Evolutionary conservation across 176 grass and related monocot genomes (phyloP).

Genomic region (Panicum miliaceum): DNA sequence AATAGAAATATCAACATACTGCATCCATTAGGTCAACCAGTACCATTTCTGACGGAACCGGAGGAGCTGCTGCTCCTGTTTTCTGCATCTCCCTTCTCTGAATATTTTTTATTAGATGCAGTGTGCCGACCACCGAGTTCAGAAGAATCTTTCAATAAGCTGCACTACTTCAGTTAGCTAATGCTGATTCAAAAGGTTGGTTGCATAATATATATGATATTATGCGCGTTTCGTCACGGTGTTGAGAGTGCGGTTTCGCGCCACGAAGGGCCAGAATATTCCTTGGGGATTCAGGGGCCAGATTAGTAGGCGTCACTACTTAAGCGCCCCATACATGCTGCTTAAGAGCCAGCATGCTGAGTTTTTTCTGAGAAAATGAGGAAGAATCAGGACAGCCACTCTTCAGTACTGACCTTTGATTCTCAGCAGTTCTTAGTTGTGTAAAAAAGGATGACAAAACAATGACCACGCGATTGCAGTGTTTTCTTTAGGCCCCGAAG

Average conservation of each 20-base stretch:
- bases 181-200: slow-evolving; percentile 44
- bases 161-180: slow-evolving; percentile 41
- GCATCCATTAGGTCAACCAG: slow-evolving; percentile 19
- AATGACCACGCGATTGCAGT: not conserved
- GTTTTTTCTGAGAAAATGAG: slow-evolving; percentile 9
- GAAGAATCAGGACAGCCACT: not conserved
- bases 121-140: slow-evolving; percentile 37
- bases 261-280: slow-evolving; percentile 44
- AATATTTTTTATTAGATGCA: not conserved
- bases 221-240: slow-evolving; percentile 3
- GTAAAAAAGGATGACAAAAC: slow-evolving; percentile 33
- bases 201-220: slow-evolving; percentile 23
- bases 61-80: slow-evolving; percentile 34
- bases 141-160: slow-evolving; percentile 26
- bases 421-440: not conserved
- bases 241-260: slow-evolving; percentile 14
- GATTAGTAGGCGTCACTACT: slow-evolving; percentile 18
- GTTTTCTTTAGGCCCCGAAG: slow-evolving; percentile 16
- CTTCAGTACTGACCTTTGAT: not conserved
- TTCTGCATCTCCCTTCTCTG: slow-evolving; percentile 33
- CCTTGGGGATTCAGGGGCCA: slow-evolving; percentile 37
- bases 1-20: not conserved
- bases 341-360: slow-evolving; percentile 40
- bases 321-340: slow-evolving; percentile 4
- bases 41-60: slow-evolving; percentile 1